Percentiles rank a stretch among this genome's conserved stretches.
Conservation (phyloP, 2,329 filamentous ascomycete species). For the Xylaria multiplex region DNA sequence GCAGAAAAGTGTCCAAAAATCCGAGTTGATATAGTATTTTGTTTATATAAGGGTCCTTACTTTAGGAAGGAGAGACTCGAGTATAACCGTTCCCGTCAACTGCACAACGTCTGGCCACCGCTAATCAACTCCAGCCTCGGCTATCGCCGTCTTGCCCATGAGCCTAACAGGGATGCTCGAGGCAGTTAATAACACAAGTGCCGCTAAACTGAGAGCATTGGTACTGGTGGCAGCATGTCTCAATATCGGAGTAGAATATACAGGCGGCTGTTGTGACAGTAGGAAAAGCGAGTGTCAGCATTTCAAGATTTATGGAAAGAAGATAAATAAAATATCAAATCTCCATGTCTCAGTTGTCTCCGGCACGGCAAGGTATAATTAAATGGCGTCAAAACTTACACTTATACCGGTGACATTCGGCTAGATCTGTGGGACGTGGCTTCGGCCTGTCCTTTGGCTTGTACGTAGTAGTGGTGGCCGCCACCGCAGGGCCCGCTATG, state of each 20-base stretch:
- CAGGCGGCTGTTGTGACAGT: neutral
- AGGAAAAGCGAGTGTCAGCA: neutral
- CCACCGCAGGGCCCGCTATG: neutral
- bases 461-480: constrained; percentile 1
- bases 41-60: too few relatives aligned
- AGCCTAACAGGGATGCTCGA: neutral
- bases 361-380: too few relatives aligned
- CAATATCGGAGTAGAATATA: constrained; percentile 5
- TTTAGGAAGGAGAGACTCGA: too few relatives aligned
- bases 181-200: neutral
- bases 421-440: constrained; percentile 10
- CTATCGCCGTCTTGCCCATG: neutral
- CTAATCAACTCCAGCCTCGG: too few relatives aligned
- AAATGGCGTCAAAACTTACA: neutral
- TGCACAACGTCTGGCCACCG: too few relatives aligned
- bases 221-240: constrained; percentile 8
- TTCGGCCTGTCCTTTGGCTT: constrained; percentile 2
- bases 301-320: neutral
- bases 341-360: too few relatives aligned
- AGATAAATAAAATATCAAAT: neutral
- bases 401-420: neutral
- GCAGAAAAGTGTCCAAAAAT: too few relatives aligned
- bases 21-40: too few relatives aligned
- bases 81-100: too few relatives aligned
- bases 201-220: neutral